Base-by-base conservation (phyloP, 1,139 yeast species). In the Suhomyces wounanorum region DNA sequence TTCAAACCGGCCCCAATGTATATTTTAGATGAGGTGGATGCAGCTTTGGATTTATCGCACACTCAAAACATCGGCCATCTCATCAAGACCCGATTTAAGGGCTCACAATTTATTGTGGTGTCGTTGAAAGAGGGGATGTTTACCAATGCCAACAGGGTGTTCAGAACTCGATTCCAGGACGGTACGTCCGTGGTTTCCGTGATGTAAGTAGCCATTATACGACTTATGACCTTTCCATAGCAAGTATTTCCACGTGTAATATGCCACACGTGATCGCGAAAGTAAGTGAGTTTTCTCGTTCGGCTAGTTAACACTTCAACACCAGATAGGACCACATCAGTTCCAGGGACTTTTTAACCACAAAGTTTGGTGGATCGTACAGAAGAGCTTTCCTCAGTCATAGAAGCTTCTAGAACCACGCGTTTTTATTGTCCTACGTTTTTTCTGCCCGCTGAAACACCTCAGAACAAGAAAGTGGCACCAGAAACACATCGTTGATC, bases 1-100 rank as follows among this genome's bases (percentile, higher is more conserved):
- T 92, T 89, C 75, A 90, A 91, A 66, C 99, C 99, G 1, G 98
- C 99, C 0, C 99, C 99, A 10, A 89, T 94, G 96, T 94, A 94
- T 66, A 92, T 94, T 60, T 75, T 94, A 52, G 99, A 94, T 70
- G 99, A 94, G 70, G 97, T 94, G 37, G 99, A 94, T 70, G 99
- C 99, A 1, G 99, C 99, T 1, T 79, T 95, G 57, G 99, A 95
- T 75, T 79, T 92, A 56, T 89, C 96, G 49, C 99, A 95, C 67
- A 95, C 99, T 1, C 98, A 95, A 68, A 94, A 94, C 63, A 94
- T 95, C 62, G 99, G 99, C 5, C 97, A 91, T 64, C 77, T 95
- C 64, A 94, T 95, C 68, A 94, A 92, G 70, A 92, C 97, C 0
- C 77, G 97, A 59, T 95, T 95, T 70, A 87, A 89, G 66, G 97